Conservation (phyloP, 352 stramenopile genomes). For the Globisporangium nodosum region DNA sequence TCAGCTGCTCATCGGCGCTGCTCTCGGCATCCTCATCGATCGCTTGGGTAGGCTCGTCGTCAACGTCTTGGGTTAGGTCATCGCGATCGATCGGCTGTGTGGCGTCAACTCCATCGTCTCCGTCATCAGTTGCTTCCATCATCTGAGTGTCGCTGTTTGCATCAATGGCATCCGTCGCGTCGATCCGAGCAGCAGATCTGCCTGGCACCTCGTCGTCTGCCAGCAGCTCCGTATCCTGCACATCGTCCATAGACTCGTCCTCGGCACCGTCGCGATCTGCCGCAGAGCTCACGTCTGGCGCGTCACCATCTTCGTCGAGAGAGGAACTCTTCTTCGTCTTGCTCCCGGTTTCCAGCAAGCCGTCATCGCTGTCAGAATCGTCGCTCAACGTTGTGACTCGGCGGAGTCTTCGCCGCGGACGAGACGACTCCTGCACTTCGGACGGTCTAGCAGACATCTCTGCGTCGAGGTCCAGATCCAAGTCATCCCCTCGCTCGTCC, state of each 20-base stretch:
- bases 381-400: constrained; percentile 35
- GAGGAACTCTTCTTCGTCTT: constrained; percentile 1
- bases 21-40: not conserved
- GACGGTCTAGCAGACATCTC: constrained; percentile 10
- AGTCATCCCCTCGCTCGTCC: constrained; percentile 9
- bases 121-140: not conserved
- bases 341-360: constrained; percentile 17
- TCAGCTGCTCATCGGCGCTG: not conserved
- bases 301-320: not conserved
- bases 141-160: constrained; percentile 1
- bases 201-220: constrained; percentile 10
- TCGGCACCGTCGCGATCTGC: not conserved
- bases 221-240: not conserved
- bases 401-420: constrained; percentile 38
- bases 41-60: not conserved
- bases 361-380: constrained; percentile 35
- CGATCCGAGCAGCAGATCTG: constrained; percentile 11
- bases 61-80: not conserved
- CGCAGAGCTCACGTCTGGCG: not conserved
- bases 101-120: not conserved
- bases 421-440: constrained; percentile 21
- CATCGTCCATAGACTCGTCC: not conserved
- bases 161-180: not conserved
- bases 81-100: not conserved
- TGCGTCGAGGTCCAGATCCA: constrained; percentile 13